Percentiles rank a stretch among this genome's conserved stretches.
These are phyloP conservation scores for Penicillium sp. DNA, from an alignment of 2,329 filamentous ascomycete species.

Conservation along the genomic window DNA sequence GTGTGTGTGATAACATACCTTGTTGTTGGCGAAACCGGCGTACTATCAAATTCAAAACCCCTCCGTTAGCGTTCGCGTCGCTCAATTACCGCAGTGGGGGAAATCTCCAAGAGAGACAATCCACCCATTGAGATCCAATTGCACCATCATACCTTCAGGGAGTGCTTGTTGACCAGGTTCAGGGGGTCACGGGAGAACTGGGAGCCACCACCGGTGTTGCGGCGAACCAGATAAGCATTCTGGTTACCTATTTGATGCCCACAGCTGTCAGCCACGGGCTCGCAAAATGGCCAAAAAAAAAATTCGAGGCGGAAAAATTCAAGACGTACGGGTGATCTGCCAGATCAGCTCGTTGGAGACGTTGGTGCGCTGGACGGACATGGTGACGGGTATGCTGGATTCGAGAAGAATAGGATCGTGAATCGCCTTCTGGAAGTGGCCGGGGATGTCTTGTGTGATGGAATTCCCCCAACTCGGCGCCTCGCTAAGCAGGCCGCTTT, in stretches of 20 bases:
- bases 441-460: slow-evolving; percentile 34
- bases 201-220: slow-evolving; percentile 75
- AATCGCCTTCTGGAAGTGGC: slow-evolving; percentile 22
- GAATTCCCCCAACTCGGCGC: slow-evolving; percentile 31
- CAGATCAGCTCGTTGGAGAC: slow-evolving; percentile 91
- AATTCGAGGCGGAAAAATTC: slow-evolving; percentile 2
- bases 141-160: slow-evolving; percentile 72
- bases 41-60: slow-evolving; percentile 61
- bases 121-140: background rate
- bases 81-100: background rate
- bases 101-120: too few relatives aligned
- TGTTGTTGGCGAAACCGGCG: slow-evolving; percentile 90
- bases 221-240: slow-evolving; percentile 93
- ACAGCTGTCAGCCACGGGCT: slow-evolving; percentile 20
- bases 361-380: slow-evolving; percentile 66
- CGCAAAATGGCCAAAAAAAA: slow-evolving; percentile 10
- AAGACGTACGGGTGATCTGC: slow-evolving; percentile 87
- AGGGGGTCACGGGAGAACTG: slow-evolving; percentile 94
- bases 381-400: slow-evolving; percentile 41
- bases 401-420: slow-evolving; percentile 35
- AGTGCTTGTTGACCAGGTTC: slow-evolving; percentile 91
- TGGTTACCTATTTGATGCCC: slow-evolving; percentile 68
- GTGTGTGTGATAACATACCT: slow-evolving; percentile 65
- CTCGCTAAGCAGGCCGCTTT: slow-evolving; percentile 50
- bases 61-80: slow-evolving; percentile 28